Base-by-base conservation (phyloP, 768 basidiomycete species). In the Tricholoma sp. region DNA sequence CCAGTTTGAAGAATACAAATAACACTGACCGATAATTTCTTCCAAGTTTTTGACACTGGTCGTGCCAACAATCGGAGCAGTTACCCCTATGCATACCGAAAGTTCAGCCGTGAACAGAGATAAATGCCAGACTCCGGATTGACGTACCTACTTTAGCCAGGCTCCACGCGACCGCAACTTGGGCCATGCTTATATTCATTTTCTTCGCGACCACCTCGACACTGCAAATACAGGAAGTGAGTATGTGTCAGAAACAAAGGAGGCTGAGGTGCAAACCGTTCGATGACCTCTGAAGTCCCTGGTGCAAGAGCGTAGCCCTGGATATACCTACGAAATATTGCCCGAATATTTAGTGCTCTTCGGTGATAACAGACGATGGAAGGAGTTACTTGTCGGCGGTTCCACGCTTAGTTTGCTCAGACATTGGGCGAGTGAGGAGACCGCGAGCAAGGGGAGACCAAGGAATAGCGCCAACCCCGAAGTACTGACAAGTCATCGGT, bases 81-180 rank as follows among this genome's bases (percentile, higher is more conserved):
- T 24, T 24, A 24, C 76, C 28, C 70, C 76, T 72, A 47, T 18
- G 48, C 4, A 24, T 24, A 24, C 24, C 5, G 39, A 18, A 31
- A n/a, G 18, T 20, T 32, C 32, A 13, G 53, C n/a, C 50, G n/a
- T 9, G 32, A 36, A 12, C 20, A 41, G 34, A 3, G 28, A 11
- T 34, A 45, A 20, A 44, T n/a, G 2, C 4, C 11, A 28, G 20
- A 44, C 17, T 13, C 50, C 8, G 8, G 11, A 31, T 17, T n/a
- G 39, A 67, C 15, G 8, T 57, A 71, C 74, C 72, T n/a, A 74
- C 69, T 59, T 76, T 76, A 3, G 73, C 61, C 52, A 81, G 58
- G 3, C 72, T 67, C 83, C 83, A 85, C 9, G 82, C 80, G 29
- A 82, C 58, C 2, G 80, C 72, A 7, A 83, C 67, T 56, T 83